Percentiles rank a stretch among this genome's conserved stretches.
phyloP scores from a whole-genome alignment of 2,329 filamentous ascomycete genomes.

The Magnaporthiopsis poae region DNA sequence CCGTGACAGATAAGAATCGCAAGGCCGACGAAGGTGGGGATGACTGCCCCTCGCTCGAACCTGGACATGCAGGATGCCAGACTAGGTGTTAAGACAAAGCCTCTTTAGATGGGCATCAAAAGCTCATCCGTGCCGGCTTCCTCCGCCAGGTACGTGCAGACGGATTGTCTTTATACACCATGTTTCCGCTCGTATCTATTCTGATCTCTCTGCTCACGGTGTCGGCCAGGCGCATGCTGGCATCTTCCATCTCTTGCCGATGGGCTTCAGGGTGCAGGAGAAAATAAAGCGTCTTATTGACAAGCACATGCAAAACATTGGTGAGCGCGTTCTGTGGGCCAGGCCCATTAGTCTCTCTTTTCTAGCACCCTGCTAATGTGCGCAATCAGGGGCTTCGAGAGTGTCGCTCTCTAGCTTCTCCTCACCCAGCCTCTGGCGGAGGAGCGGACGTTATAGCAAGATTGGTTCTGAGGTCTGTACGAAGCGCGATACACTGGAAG shows the following conservation, averaged over 20 bases:
- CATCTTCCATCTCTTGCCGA: constrained; percentile 81
- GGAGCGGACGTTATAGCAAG: constrained; percentile 68
- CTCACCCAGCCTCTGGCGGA: constrained; percentile 72
- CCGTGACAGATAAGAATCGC: constrained; percentile 42
- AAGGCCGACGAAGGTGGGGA: constrained; percentile 42
- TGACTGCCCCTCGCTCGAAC: background rate
- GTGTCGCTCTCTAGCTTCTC: constrained; percentile 77
- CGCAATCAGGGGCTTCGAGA: constrained; percentile 60
- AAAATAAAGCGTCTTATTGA: constrained; percentile 82
- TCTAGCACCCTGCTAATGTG: background rate
- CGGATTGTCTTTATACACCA: background rate
- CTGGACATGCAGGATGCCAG: background rate
- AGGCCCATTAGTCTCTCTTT: background rate
- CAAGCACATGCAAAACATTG: constrained; percentile 71
- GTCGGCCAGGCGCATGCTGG: constrained; percentile 63
- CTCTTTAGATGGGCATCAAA: constrained; percentile 50
- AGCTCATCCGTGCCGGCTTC: constrained; percentile 62
- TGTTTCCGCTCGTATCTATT: background rate
- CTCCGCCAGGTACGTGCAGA: constrained; percentile 50
- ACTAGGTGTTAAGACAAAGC: background rate
- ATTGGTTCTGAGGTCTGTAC: constrained; percentile 58
- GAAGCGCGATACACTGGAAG: background rate
- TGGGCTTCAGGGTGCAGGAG: constrained; percentile 76
- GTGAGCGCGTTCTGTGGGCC: constrained; percentile 28
- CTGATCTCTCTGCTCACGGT: background rate